Percentiles rank a stretch among this genome's conserved stretches.
Conservation (phyloP, 1,284 basidiomycete genomes). For the Testicularia cyperi region DNA sequence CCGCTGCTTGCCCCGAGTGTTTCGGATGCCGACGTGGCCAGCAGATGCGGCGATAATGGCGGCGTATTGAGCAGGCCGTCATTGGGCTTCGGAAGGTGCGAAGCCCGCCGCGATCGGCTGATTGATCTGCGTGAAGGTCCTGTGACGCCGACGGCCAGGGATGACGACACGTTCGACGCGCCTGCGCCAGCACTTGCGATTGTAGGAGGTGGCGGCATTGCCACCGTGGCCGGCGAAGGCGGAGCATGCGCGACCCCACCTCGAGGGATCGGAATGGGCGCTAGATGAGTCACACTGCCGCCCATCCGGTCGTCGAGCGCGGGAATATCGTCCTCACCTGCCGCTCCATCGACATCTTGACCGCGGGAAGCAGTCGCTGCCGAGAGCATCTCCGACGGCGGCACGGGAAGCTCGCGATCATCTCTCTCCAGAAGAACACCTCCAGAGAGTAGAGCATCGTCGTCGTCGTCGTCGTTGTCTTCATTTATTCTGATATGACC, state of each 20-base stretch:
- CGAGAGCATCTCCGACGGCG: slow-evolving; percentile 26
- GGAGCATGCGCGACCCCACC: too few species aligned
- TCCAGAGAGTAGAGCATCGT: slow-evolving; percentile 33
- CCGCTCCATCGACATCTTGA: slow-evolving; percentile 13
- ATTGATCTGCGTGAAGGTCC: slow-evolving; percentile 10
- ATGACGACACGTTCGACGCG: too few species aligned
- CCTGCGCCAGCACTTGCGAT: too few species aligned
- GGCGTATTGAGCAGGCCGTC: slow-evolving; percentile 37
- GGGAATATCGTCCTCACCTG: slow-evolving; percentile 48
- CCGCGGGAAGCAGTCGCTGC: too few species aligned
- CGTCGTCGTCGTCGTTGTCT: slow-evolving; percentile 6
- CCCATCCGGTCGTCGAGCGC: slow-evolving; percentile 45
- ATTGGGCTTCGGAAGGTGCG: slow-evolving; percentile 16
- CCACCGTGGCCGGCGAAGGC: too few species aligned
- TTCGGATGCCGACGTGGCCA: slow-evolving; percentile 19
- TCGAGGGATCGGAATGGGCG: slow-evolving; percentile 48
- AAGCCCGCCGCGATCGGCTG: slow-evolving; percentile 34
- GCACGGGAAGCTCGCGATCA: slow-evolving; percentile 32
- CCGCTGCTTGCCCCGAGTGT: too few species aligned
- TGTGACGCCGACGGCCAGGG: slow-evolving; percentile 5
- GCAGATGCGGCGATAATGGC: slow-evolving; percentile 50
- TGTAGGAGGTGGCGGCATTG: too few species aligned
- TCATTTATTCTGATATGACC: too few species aligned
- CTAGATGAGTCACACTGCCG: slow-evolving; percentile 17
- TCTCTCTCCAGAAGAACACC: slow-evolving; percentile 29